These are phyloP conservation scores for Aspergillus persii DNA, from an alignment of 2,329 filamentous ascomycete species.

Conservation along the genomic window DNA sequence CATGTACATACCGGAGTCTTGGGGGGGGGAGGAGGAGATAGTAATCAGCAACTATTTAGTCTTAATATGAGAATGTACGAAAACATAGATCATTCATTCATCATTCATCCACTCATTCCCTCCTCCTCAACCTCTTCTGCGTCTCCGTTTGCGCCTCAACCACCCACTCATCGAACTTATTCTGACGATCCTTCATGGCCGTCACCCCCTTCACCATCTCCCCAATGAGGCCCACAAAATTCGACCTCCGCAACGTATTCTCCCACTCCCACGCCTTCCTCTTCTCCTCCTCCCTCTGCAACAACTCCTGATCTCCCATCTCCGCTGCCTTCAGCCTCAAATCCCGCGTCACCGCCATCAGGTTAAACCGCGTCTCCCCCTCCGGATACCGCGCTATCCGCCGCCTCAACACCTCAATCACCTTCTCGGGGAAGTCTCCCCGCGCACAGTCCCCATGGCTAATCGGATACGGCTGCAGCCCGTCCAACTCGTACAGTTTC, in stretches of 20 bases:
- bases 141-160: constrained; percentile 60
- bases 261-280: constrained; percentile 84
- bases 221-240: constrained; percentile 93
- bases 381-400: constrained; percentile 81
- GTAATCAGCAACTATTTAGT: neutral
- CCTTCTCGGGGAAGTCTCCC: constrained; percentile 72
- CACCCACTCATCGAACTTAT: constrained; percentile 75
- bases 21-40: neutral
- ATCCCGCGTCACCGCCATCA: constrained; percentile 89
- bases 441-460: constrained; percentile 72
- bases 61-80: neutral
- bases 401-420: constrained; percentile 82
- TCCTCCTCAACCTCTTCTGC: constrained; percentile 38
- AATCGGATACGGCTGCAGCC: constrained; percentile 88
- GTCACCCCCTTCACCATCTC: constrained; percentile 87
- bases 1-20: neutral
- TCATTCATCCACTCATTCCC: constrained; percentile 6
- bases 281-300: constrained; percentile 82
- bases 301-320: constrained; percentile 75
- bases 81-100: neutral
- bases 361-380: constrained; percentile 90
- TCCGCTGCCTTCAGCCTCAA: constrained; percentile 72
- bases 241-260: constrained; percentile 86
- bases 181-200: constrained; percentile 65
- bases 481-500: constrained; percentile 89